Conservation (phyloP, 805 yeast species). For the Cyberlindnera lachancei region DNA sequence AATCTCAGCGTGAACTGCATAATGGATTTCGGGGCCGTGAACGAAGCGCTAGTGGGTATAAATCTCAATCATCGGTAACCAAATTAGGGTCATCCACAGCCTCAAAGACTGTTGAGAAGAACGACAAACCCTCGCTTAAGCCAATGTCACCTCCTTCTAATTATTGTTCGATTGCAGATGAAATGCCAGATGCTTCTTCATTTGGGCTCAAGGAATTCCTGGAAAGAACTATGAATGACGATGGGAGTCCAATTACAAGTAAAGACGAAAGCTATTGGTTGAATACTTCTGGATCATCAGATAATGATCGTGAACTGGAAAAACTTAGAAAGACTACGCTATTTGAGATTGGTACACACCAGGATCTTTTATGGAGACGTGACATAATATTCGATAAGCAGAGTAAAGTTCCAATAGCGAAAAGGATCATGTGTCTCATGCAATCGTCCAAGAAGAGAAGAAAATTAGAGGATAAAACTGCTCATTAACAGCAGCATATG, state of each 20-base stretch:
- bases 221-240: no score
- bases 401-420: conserved; percentile 5
- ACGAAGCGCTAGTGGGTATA: no score
- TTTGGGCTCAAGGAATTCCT: conserved; percentile 2
- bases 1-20: no score
- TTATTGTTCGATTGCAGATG: conserved; percentile 2
- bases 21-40: no score
- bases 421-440: conserved; percentile 5
- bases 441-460: conserved; percentile 8
- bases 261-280: no score
- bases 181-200: conserved; percentile 1
- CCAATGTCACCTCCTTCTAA: conserved; percentile 4
- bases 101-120: neutral
- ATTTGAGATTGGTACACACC: conserved; percentile 7
- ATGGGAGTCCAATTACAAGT: no score
- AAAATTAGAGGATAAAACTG: neutral
- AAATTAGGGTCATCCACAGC: conserved; percentile 1
- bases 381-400: conserved; percentile 4
- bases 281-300: neutral
- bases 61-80: neutral
- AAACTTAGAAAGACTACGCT: conserved; percentile 6
- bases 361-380: conserved; percentile 10
- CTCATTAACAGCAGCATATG: no score
- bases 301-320: conserved; percentile 2
- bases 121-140: neutral